These are phyloP conservation scores for Phialemoniopsis sp. DNA, from an alignment of 2,329 filamentous ascomycete genomes.

Conservation along the genomic window DNA sequence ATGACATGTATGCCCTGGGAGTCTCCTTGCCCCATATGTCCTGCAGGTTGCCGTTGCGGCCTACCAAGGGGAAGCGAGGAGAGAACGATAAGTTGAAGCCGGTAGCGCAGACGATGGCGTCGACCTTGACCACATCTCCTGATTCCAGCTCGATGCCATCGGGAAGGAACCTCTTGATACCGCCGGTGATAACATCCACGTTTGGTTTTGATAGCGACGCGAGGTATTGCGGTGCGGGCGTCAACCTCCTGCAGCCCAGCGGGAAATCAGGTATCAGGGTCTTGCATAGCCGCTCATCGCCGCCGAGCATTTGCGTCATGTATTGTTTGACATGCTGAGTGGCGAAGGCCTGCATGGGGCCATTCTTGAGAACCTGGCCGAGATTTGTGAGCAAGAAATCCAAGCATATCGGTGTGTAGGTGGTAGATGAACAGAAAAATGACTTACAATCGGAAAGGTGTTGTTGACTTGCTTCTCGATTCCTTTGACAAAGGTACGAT, in stretches of 20 bases:
- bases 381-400: background rate
- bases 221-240: slow-evolving; percentile 45
- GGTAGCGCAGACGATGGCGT: slow-evolving; percentile 54
- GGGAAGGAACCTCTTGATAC: slow-evolving; percentile 39
- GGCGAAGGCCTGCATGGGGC: slow-evolving; percentile 35
- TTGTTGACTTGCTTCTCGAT: slow-evolving; percentile 41
- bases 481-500: slow-evolving; percentile 39
- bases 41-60: slow-evolving; percentile 45
- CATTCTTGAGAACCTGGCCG: slow-evolving; percentile 31
- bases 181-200: slow-evolving; percentile 40
- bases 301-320: slow-evolving; percentile 42
- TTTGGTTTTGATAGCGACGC: slow-evolving; percentile 40
- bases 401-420: background rate
- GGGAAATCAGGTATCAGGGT: slow-evolving; percentile 45
- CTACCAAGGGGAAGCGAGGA: slow-evolving; percentile 46
- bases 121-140: slow-evolving; percentile 45
- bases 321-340: slow-evolving; percentile 35
- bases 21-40: slow-evolving; percentile 37
- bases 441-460: slow-evolving; percentile 34
- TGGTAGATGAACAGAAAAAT: background rate
- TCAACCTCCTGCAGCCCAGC: slow-evolving; percentile 44
- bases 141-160: slow-evolving; percentile 43
- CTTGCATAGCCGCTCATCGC: slow-evolving; percentile 44
- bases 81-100: slow-evolving; percentile 51
- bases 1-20: slow-evolving; percentile 49